Conservation (phyloP, 83 land plant species). For the Isoetes engelmannii region DNA sequence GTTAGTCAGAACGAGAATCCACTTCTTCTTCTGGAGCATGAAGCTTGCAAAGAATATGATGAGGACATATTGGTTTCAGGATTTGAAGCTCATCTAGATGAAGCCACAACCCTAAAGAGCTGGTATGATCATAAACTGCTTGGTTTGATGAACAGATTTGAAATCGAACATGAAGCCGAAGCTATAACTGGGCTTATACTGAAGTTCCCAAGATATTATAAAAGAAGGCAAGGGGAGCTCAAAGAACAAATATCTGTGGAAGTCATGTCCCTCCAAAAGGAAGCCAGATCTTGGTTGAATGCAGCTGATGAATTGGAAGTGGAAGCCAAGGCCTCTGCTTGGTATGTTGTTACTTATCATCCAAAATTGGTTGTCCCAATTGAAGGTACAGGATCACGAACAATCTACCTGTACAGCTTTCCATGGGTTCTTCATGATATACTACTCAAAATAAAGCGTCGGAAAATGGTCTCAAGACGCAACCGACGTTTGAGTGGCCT, state of each 20-base stretch:
- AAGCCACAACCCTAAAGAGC: neutral
- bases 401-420: constrained; percentile 49
- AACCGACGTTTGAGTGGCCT: neutral
- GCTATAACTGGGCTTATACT: constrained; percentile 24
- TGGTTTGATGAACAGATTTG: neutral
- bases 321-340: constrained; percentile 61
- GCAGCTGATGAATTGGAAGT: constrained; percentile 22
- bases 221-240: constrained; percentile 46
- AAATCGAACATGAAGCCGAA: neutral
- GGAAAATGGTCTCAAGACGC: neutral
- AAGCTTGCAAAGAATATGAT: neutral
- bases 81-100: neutral
- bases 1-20: neutral
- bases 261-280: constrained; percentile 43
- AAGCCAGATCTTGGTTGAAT: constrained; percentile 57
- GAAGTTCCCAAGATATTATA: constrained; percentile 24
- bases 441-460: constrained; percentile 45
- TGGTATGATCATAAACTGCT: neutral
- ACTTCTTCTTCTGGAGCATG: constrained; percentile 12
- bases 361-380: constrained; percentile 24
- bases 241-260: constrained; percentile 49
- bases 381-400: neutral
- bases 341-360: constrained; percentile 91
- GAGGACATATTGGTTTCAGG: neutral
- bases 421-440: constrained; percentile 73